A percentile compares a stretch with the other conserved stretches of the same genome.
Evolutionary conservation across 768 basidiomycete species (phyloP).

Genomic region (Termitomyces heimii): DNA sequence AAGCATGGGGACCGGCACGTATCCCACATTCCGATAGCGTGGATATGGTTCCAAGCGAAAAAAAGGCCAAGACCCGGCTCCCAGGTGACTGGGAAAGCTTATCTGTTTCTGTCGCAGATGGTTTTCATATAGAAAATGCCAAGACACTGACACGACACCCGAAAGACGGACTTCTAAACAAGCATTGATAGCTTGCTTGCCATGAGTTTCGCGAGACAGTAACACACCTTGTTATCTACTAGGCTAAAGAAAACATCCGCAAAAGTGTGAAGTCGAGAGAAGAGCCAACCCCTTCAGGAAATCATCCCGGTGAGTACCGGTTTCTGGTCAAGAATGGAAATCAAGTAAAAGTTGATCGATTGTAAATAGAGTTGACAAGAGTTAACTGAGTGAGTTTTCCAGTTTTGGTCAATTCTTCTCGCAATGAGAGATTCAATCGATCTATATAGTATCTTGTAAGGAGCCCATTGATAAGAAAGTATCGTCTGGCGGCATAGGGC

Average conservation of each 20-base stretch:
- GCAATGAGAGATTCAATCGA: background rate
- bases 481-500: background rate
- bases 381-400: background rate
- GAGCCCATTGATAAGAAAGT: background rate
- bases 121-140: constrained; percentile 6
- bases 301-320: background rate
- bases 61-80: constrained; percentile 7
- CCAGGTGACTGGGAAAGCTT: constrained; percentile 10
- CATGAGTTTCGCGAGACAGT: background rate
- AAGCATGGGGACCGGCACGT: background rate
- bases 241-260: background rate
- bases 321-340: background rate
- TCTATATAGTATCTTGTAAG: background rate
- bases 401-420: background rate
- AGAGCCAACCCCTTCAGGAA: background rate
- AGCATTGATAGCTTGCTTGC: background rate
- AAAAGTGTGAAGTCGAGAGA: background rate
- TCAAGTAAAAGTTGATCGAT: background rate
- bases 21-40: constrained; percentile 4
- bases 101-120: constrained; percentile 2
- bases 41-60: constrained; percentile 6
- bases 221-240: background rate
- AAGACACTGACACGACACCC: constrained; percentile 7
- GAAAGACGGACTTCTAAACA: background rate
- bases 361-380: background rate